These are phyloP conservation scores for Phyllosticta citribraziliensis DNA, from an alignment of 2,329 filamentous ascomycete genomes.

Conservation along the genomic window DNA sequence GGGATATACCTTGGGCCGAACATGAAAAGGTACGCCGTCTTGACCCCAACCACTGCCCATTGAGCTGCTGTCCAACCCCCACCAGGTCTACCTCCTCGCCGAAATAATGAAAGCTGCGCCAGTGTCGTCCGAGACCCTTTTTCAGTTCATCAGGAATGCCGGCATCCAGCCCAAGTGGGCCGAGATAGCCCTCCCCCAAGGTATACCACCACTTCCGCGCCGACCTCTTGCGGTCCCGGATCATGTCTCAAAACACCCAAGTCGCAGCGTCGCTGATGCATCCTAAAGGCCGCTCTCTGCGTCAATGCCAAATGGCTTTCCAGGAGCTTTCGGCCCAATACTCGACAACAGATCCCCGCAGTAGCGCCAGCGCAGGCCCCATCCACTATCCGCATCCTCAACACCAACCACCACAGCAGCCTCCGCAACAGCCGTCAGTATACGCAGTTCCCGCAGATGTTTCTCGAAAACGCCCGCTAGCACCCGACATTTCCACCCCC, in stretches of 20 bases:
- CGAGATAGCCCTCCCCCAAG: slow-evolving; percentile 39
- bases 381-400: slow-evolving; percentile 17
- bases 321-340: slow-evolving; percentile 19
- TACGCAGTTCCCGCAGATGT: slow-evolving; percentile 22
- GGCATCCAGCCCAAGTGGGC: slow-evolving; percentile 39
- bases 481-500: slow-evolving; percentile 20
- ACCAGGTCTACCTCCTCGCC: slow-evolving; percentile 36
- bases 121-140: slow-evolving; percentile 34
- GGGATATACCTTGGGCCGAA: slow-evolving; percentile 35
- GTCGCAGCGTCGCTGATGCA: not conserved
- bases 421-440: slow-evolving; percentile 20
- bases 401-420: slow-evolving; percentile 17
- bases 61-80: not conserved
- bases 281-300: slow-evolving; percentile 25
- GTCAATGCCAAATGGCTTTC: slow-evolving; percentile 27
- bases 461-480: slow-evolving; percentile 26
- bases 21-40: slow-evolving; percentile 34
- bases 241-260: slow-evolving; percentile 1
- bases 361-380: slow-evolving; percentile 7
- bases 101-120: slow-evolving; percentile 42
- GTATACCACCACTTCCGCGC: slow-evolving; percentile 25
- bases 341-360: slow-evolving; percentile 13
- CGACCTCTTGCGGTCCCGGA: not conserved
- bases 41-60: slow-evolving; percentile 11
- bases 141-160: slow-evolving; percentile 34